Base-by-base conservation (phyloP, 495 filamentous ascomycete species). In the Penicillium pulvis region DNA sequence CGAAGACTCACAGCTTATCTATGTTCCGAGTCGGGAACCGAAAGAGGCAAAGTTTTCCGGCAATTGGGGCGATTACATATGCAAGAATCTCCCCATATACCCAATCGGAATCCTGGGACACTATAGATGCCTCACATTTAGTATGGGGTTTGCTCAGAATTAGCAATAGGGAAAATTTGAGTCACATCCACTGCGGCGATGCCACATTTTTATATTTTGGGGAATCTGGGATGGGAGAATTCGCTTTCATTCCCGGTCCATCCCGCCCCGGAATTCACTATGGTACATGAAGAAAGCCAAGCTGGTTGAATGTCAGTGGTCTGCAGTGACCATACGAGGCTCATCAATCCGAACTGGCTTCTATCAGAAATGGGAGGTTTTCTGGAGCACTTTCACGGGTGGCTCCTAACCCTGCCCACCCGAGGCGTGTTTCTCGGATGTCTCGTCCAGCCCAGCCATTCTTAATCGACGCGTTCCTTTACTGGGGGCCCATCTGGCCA, bases 401-500 rank as follows among this genome's bases (percentile, higher is more conserved):
- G 49, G 30, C 31, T 19, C 50, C 50, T 14, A n/a, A 5, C 19
- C 31, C 50, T 41, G 17, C 50, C 20, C 19, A 26, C 11, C 8
- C 3, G 46, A 16, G 24, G 46, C 4, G 3, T 4, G 28, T 7
- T 28, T 7, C 28, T 28, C 28, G 28, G 7, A 49, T 14, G 30
- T 49, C 26, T 49, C 26, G 16, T 49, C 24, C 46, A 43, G 19
- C 8, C 16, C 39, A 47, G 19, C 41, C 14, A 19, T 12, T 20
- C 11, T 19, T 24, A 35, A 30, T 39, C 9, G 30, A 57, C 42
- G 26, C 53, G 41, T 50, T 59, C 26, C 44, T 60, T 71, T 77
- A 80, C 70, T 75, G 70, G 19, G 74, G 72, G 51, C 46, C 46
- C 46, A 80, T 52, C 63, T 82, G 79, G 33, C 87, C 87, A 58